A percentile compares a stretch with the other conserved stretches of the same genome.
phyloP scores from a whole-genome alignment of 2,329 filamentous ascomycete species.

The Ceratocystis albifundus region DNA sequence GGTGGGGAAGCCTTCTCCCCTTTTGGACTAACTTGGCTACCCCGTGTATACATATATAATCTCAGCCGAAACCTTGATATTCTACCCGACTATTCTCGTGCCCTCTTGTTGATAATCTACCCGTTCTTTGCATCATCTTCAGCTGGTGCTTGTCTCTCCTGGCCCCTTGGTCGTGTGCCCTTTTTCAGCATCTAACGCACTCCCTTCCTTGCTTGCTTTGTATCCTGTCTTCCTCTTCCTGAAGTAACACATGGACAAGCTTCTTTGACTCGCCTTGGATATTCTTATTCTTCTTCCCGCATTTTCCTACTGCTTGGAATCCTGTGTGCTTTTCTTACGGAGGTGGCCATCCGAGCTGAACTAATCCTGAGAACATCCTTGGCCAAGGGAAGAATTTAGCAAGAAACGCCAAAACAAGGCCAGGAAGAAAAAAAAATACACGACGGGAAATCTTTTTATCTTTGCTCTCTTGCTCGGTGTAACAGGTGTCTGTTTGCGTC shows the following conservation, averaged over 20 bases:
- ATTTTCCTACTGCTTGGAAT: background rate
- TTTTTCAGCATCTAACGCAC: background rate
- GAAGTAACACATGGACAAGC: constrained; percentile 3
- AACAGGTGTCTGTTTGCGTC: background rate
- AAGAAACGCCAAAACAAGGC: background rate
- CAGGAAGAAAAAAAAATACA: background rate
- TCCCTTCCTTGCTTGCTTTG: background rate
- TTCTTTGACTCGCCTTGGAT: background rate
- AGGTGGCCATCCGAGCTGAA: constrained; percentile 10
- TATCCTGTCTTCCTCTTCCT: background rate
- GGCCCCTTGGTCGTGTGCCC: background rate
- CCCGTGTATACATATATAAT: background rate
- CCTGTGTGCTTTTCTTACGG: constrained; percentile 3
- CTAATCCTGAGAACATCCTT: constrained; percentile 10
- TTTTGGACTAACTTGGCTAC: background rate
- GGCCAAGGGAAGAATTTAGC: constrained; percentile 3
- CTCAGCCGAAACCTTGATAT: background rate
- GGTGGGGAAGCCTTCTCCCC: background rate
- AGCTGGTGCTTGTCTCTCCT: background rate
- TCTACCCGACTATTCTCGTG: background rate
- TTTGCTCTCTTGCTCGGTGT: background rate
- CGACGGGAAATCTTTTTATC: background rate
- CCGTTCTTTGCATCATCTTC: background rate
- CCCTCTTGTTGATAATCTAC: background rate
- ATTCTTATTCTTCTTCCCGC: background rate